Conservation (phyloP, 192 early-diverging fungal species). For the Blastocladiella britannica region DNA sequence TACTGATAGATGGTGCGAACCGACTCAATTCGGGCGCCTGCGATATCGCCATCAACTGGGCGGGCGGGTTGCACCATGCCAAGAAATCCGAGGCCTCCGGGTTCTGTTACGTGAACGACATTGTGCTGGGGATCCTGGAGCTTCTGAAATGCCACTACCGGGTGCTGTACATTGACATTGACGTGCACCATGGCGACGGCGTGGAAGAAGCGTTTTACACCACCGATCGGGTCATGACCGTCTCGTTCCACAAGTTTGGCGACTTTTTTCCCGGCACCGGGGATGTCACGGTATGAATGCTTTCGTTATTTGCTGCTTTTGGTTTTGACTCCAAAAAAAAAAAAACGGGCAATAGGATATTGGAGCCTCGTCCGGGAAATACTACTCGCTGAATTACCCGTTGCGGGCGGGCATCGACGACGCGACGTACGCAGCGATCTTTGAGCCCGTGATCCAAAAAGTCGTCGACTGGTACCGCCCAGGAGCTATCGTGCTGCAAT, state of each 20-base stretch:
- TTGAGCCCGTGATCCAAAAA: constrained; percentile 19
- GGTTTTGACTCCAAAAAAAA: background rate
- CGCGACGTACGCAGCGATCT: constrained; percentile 16
- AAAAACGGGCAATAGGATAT: constrained; percentile 18
- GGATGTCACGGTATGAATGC: constrained; percentile 21
- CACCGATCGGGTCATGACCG: constrained; percentile 84
- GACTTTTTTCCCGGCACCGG: constrained; percentile 79
- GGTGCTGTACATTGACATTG: constrained; percentile 91
- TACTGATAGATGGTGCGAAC: constrained; percentile 46
- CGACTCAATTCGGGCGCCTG: constrained; percentile 57
- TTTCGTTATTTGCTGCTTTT: no score
- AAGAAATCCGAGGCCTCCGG: constrained; percentile 72
- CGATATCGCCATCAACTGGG: constrained; percentile 96
- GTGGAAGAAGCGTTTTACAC: constrained; percentile 90
- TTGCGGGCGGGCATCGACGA: constrained; percentile 40
- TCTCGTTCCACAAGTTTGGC: constrained; percentile 88
- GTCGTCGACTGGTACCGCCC: constrained; percentile 38
- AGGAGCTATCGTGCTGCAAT: constrained; percentile 32
- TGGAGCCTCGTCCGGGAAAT: constrained; percentile 24
- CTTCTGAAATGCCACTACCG: constrained; percentile 50
- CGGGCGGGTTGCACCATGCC: constrained; percentile 89
- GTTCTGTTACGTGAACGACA: constrained; percentile 98
- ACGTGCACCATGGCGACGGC: constrained; percentile 95
- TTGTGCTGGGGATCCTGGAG: constrained; percentile 77
- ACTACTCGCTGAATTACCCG: constrained; percentile 39